Evolutionary conservation across 208 protist species (phyloP).

Genomic region (Leishmania guyanensis): DNA sequence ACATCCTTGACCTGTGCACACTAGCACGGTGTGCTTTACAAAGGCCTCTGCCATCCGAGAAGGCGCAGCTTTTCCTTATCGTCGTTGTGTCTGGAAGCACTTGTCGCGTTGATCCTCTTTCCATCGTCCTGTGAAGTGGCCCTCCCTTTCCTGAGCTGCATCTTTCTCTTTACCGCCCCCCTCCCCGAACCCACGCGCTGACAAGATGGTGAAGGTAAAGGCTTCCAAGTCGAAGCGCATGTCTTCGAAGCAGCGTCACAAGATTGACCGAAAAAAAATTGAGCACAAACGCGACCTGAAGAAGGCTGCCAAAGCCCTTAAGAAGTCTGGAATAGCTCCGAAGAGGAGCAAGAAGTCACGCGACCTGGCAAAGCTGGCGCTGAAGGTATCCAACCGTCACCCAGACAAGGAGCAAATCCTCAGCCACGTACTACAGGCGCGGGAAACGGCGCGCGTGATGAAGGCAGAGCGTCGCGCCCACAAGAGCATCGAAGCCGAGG

Average conservation of each 20-base stretch:
- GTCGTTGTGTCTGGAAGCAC: background rate
- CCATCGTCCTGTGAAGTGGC: background rate
- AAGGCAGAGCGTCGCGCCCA: slow-evolving; percentile 35
- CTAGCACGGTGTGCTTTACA: background rate
- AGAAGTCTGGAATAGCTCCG: slow-evolving; percentile 67
- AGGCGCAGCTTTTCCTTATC: background rate
- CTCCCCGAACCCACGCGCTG: background rate
- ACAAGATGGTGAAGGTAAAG: slow-evolving; percentile 75
- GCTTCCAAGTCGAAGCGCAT: slow-evolving; percentile 82
- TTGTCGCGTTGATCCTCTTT: background rate
- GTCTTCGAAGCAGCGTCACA: slow-evolving; percentile 85
- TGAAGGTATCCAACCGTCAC: slow-evolving; percentile 85
- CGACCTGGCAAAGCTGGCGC: slow-evolving; percentile 76
- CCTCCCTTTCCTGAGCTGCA: background rate
- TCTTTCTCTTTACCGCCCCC: background rate
- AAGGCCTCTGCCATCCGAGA: background rate
- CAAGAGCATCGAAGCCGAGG: slow-evolving; percentile 20
- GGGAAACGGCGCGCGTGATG: slow-evolving; percentile 72
- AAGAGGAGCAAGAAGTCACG: slow-evolving; percentile 77
- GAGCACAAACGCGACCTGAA: slow-evolving; percentile 88
- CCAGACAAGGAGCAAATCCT: slow-evolving; percentile 89
- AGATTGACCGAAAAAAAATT: slow-evolving; percentile 88
- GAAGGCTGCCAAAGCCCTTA: slow-evolving; percentile 85
- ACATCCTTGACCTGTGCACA: background rate
- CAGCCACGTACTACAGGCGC: slow-evolving; percentile 60